A percentile compares a stretch with the other conserved stretches of the same genome.
These are phyloP conservation scores for Eucalyptus paniculata DNA, from an alignment of 345 rosid genomes.

Conservation along the genomic window DNA sequence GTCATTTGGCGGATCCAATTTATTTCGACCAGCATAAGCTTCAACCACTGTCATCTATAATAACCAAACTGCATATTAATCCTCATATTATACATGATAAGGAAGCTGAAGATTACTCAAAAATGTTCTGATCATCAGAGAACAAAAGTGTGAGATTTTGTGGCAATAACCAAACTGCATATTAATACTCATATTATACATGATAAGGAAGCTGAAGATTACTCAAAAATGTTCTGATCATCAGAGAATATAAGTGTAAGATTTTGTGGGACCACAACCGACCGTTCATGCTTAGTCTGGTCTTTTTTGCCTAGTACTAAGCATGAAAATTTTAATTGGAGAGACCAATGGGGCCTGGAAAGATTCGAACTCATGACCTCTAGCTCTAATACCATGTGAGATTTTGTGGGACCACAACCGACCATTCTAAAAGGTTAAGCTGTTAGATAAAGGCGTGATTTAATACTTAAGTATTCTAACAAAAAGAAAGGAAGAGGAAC, in stretches of 20 bases:
- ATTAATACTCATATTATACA: neutral
- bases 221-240: neutral
- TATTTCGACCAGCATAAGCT: conserved; percentile 66
- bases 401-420: rapidly evolving
- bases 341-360: rapidly evolving
- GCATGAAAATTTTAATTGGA: too few species aligned
- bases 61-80: neutral
- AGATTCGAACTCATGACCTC: too few species aligned
- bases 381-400: too few species aligned
- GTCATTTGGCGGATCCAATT: conserved; percentile 45
- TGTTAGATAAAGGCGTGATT: too few species aligned
- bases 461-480: too few species aligned
- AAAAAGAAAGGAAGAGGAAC: neutral
- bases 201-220: neutral
- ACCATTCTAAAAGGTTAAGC: rapidly evolving
- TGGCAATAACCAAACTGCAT: neutral
- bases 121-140: neutral
- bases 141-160: too few species aligned
- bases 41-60: conserved; percentile 46
- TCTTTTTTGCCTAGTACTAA: too few species aligned
- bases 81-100: neutral
- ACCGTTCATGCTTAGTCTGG: too few species aligned
- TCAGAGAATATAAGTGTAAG: neutral
- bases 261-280: too few species aligned
- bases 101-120: neutral